Evolutionary conservation across 495 filamentous ascomycete species (phyloP).

Genomic region (Sporormia fimetaria): DNA sequence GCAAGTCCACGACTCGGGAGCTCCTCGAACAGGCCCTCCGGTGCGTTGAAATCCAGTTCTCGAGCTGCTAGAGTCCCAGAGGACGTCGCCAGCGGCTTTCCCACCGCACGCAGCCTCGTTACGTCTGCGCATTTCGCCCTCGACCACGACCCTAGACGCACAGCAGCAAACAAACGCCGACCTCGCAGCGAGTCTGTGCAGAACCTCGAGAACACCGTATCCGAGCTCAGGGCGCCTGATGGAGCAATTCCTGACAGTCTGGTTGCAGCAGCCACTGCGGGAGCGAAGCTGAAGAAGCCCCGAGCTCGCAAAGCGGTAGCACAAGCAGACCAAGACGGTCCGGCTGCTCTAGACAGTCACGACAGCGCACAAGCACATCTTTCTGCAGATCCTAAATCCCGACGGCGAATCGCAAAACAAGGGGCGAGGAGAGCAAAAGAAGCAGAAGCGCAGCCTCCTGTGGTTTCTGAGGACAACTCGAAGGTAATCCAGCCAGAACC

Average conservation of each 20-base stretch:
- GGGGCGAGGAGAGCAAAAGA: too few relatives aligned
- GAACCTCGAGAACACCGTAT: background rate
- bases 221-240: slow-evolving; percentile 1
- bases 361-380: background rate
- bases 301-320: slow-evolving; percentile 5
- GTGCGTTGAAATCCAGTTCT: slow-evolving; percentile 17
- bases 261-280: background rate
- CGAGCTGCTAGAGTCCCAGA: slow-evolving; percentile 15
- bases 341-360: background rate
- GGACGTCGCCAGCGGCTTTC: slow-evolving; percentile 16
- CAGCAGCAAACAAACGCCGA: background rate
- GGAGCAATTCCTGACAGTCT: slow-evolving; percentile 5
- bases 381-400: too few relatives aligned
- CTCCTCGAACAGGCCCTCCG: background rate
- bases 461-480: too few relatives aligned
- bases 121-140: slow-evolving; percentile 12
- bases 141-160: background rate
- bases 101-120: slow-evolving; percentile 16
- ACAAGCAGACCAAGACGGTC: background rate
- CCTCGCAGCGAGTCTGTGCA: slow-evolving; percentile 1
- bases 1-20: slow-evolving; percentile 6
- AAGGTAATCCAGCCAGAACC: background rate
- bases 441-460: too few relatives aligned
- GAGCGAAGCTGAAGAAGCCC: slow-evolving; percentile 12
- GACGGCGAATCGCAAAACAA: too few relatives aligned